Percentiles rank a stretch among this genome's conserved stretches.
Conservation (phyloP, 257 asterid species). For the Asclepias syriaca region DNA sequence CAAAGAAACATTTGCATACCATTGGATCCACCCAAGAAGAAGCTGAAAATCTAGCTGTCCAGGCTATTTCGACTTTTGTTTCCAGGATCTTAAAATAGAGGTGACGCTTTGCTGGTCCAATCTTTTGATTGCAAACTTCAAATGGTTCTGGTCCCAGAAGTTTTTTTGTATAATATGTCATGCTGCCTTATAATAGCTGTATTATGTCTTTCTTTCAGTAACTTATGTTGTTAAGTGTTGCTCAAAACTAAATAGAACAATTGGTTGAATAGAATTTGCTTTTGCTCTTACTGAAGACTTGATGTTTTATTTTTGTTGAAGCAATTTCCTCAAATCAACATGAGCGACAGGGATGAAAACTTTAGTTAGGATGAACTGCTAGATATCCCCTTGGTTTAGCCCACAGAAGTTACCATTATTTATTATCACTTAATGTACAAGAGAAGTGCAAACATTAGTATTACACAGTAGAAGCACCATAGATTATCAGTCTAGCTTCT, state of each 20-base stretch:
- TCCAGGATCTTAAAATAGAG: conserved; percentile 21
- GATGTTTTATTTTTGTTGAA: too few species aligned
- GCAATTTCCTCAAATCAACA: too few species aligned
- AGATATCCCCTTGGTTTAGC: background rate
- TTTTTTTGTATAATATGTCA: background rate
- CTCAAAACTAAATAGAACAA: background rate
- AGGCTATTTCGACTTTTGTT: conserved; percentile 48
- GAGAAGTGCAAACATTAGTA: background rate
- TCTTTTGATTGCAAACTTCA: background rate
- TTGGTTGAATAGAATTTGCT: background rate
- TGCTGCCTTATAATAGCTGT: background rate
- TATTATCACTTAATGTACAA: background rate
- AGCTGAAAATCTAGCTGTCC: conserved; percentile 52
- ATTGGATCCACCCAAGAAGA: conserved; percentile 55
- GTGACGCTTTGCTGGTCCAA: background rate
- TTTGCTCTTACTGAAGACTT: too few species aligned
- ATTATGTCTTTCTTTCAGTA: background rate
- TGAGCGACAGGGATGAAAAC: background rate
- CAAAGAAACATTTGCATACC: conserved; percentile 50
- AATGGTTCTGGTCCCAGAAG: background rate
- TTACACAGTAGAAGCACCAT: background rate
- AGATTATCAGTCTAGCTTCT: background rate
- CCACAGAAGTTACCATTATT: background rate
- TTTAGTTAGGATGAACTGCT: background rate
- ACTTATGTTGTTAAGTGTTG: background rate